These are phyloP conservation scores for Albifimbria verrucaria DNA, from an alignment of 2,329 filamentous ascomycete genomes.

Conservation along the genomic window DNA sequence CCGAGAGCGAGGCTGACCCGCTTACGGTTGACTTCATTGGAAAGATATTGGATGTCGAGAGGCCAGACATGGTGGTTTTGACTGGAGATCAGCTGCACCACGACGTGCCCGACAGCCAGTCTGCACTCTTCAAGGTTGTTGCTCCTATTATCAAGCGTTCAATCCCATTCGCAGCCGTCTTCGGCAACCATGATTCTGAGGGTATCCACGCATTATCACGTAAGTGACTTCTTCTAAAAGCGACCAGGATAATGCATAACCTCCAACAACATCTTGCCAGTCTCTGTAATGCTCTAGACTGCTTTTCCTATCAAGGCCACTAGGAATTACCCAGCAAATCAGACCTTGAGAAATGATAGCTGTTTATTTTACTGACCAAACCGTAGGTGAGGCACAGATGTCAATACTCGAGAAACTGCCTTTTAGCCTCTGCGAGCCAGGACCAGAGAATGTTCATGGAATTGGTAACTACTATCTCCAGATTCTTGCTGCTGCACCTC, in stretches of 20 bases:
- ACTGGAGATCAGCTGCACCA: conserved; percentile 62
- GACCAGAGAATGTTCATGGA: conserved; percentile 22
- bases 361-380: conserved; percentile 24
- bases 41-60: conserved; percentile 64
- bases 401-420: conserved; percentile 22
- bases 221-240: conserved; percentile 26
- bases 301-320: too few relatives aligned
- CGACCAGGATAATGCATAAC: conserved; percentile 13
- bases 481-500: conserved; percentile 16
- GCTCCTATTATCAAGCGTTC: conserved; percentile 62
- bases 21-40: conserved; percentile 66
- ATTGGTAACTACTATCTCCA: conserved; percentile 25
- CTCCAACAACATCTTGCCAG: conserved; percentile 12
- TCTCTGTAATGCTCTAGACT: too few relatives aligned
- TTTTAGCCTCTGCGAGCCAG: conserved; percentile 20
- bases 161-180: conserved; percentile 68
- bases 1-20: conserved; percentile 61
- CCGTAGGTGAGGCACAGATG: conserved; percentile 26
- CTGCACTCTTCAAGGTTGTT: conserved; percentile 55
- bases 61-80: conserved; percentile 67
- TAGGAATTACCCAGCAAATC: too few relatives aligned
- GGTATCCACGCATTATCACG: conserved; percentile 40
- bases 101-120: conserved; percentile 26
- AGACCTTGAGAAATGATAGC: conserved; percentile 18
- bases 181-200: conserved; percentile 73